These are phyloP conservation scores for Bimuria novae-zelandiae DNA, from an alignment of 2,329 filamentous ascomycete genomes.

Conservation along the genomic window DNA sequence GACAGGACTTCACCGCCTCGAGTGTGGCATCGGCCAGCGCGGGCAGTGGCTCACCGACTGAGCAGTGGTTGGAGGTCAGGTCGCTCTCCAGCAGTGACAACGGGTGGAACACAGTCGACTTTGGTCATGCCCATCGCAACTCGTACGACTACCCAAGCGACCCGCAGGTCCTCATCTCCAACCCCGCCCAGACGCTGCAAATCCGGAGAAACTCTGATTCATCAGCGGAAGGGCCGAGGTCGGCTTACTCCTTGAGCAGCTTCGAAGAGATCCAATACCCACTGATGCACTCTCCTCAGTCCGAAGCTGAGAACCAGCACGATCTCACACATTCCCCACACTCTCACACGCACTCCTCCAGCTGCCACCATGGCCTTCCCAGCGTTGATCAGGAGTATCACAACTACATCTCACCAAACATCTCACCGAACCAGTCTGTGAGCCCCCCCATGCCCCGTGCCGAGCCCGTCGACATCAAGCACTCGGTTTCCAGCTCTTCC, in stretches of 20 bases:
- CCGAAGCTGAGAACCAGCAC: slow-evolving; percentile 58
- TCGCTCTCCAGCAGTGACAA: slow-evolving; percentile 86
- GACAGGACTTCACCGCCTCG: slow-evolving; percentile 49
- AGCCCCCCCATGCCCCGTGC: slow-evolving; percentile 71
- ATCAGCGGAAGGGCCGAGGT: slow-evolving; percentile 66
- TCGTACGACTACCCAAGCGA: slow-evolving; percentile 71
- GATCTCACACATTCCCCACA: slow-evolving; percentile 34
- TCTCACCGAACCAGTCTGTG: slow-evolving; percentile 55
- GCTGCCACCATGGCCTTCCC: slow-evolving; percentile 33
- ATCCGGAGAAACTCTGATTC: slow-evolving; percentile 86
- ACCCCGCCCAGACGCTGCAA: slow-evolving; percentile 87
- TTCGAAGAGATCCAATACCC: slow-evolving; percentile 75
- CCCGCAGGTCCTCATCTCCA: slow-evolving; percentile 72
- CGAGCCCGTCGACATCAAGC: slow-evolving; percentile 72
- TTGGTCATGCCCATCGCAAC: slow-evolving; percentile 61
- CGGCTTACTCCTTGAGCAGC: slow-evolving; percentile 72
- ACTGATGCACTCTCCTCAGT: slow-evolving; percentile 76
- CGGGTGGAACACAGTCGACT: slow-evolving; percentile 83
- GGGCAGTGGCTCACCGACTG: slow-evolving; percentile 69
- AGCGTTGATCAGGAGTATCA: slow-evolving; percentile 38
- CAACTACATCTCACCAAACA: slow-evolving; percentile 49
- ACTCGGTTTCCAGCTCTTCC: slow-evolving; percentile 60
- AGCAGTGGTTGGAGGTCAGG: slow-evolving; percentile 82
- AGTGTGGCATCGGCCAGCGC: slow-evolving; percentile 42
- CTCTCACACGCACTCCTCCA: slow-evolving; percentile 32